Base-by-base conservation (phyloP, 2,329 filamentous ascomycete species). In the Penicillium sp. region DNA sequence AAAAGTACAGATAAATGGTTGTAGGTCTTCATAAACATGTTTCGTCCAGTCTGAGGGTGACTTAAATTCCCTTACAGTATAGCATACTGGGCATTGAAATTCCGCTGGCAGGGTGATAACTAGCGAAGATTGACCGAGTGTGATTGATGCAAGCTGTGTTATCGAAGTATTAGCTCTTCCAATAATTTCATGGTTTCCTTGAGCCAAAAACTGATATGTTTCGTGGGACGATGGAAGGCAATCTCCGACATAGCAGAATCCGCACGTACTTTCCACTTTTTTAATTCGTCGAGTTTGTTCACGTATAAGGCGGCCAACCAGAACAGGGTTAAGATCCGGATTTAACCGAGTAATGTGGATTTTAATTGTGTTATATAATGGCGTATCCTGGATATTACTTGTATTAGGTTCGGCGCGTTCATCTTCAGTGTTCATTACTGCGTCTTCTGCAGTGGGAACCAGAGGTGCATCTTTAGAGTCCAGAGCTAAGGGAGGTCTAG, bases 11-110 rank as follows among this genome's bases (percentile, higher is more conserved):
- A 92, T 96, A 69, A 97, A 97, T 0, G 93, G 93, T 73, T 95
- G 91, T 0, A 97, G 88, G 73, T 97, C 93, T 77, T 97, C 93
- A 69, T 96, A 92, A 0, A 97, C 91, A 72, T 97, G 93, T 75
- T 97, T 97, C 1, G 93, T 96, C 93, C 93, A 97, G 76, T 97
- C 93, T 0, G 93, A 97, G 15, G 93, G 93, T 76, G 97, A 97
- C 69, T 89, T 86, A 69, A 95, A 93, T 70, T 88, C 92, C 82
- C 95, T 96, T 56, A 88, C 85, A 68, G 89, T 87, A 80, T 91
- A 97, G 79, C 93, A 97, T 21, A 97, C 81, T 44, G 91, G 90
- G 69, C 93, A 97, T 79, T 97, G 93, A 64, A 97, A 94, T 71
- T 94, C 89, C 3, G 93, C 92, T 0, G 93, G 93, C 6, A 97